These are phyloP conservation scores for Rhododendron williamsianum DNA, from an alignment of 148 eudicot species.

Conservation along the genomic window DNA sequence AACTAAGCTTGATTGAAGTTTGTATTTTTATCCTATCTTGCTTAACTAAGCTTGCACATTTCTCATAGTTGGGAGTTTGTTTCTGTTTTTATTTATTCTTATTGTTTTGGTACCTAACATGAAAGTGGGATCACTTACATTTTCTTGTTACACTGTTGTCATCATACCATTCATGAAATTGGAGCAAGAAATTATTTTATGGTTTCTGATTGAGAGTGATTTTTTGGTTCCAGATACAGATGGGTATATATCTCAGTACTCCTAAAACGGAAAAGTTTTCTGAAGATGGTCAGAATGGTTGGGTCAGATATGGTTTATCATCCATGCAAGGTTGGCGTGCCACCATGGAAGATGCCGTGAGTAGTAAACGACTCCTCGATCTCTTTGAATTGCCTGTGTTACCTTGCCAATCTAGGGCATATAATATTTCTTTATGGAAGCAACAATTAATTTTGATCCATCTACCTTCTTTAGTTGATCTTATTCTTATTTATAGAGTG, in stretches of 20 bases:
- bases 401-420: background rate
- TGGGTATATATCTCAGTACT: conserved; percentile 91
- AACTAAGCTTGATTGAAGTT: background rate
- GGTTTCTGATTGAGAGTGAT: conserved; percentile 5
- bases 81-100: background rate
- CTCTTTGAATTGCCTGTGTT: background rate
- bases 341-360: conserved; percentile 99
- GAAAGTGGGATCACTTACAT: background rate
- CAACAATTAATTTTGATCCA: background rate
- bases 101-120: background rate
- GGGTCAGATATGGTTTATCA: conserved; percentile 74
- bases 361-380: conserved; percentile 20
- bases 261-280: conserved; percentile 94
- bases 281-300: conserved; percentile 79
- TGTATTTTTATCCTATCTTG: too few relatives aligned
- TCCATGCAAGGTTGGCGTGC: conserved; percentile 99
- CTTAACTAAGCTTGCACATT: background rate
- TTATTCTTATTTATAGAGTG: background rate
- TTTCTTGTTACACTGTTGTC: background rate
- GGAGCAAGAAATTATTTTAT: background rate
- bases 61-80: background rate
- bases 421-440: background rate
- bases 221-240: conserved; percentile 40
- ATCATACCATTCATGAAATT: background rate
- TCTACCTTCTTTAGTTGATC: background rate